Evolutionary conservation across 306 rosid species (phyloP), one percentile per base, ranked within the genome.

Genomic region (Quercus rubra): DNA sequence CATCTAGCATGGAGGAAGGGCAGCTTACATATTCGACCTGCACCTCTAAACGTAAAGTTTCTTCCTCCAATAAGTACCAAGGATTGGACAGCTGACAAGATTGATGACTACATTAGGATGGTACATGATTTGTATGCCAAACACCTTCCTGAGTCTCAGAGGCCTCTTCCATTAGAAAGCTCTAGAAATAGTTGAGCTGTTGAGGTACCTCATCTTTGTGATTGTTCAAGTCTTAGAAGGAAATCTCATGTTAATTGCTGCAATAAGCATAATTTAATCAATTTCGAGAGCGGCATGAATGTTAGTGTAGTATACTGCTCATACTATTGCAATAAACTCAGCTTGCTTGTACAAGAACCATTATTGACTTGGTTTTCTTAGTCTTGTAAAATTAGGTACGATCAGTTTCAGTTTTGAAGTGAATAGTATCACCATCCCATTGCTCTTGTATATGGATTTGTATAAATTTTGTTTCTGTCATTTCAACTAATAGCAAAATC

Each of bases 1-100:
- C 91, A 91, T 75, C 80, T 27, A 23, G 92, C 92, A 9, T 86
- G 95, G 91, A 85, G 88, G 77, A 91, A 91, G 78, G 95, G 87
- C 43, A 75, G 92, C 81, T 81, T 85, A 67, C 92, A 56, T 61
- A 82, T 91, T 10, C 79, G 92, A 13, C 88, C 90, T 0, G 78
- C 88, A 0, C 95, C 91, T 54, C 81, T 91, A 18, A 66, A 81
- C 0, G 70, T 87, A 33, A 89, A 87, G 82, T 89, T 76, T 77
- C 90, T 91, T 62, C 84, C 91, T 79, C 92, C 90, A 0, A 84
- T 91, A 76, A 79, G 55, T 57, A 91, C 92, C 31, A 70, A 77
- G 43, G 78, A 57, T 81, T 89, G 95, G 92, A 82, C 77, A 0
- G 83, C 17, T 14, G 91, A 87, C 7, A 91, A 81, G 75, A 81